Base-by-base conservation (phyloP, 2,329 filamentous ascomycete genomes). In the Ophiostoma sp. region DNA sequence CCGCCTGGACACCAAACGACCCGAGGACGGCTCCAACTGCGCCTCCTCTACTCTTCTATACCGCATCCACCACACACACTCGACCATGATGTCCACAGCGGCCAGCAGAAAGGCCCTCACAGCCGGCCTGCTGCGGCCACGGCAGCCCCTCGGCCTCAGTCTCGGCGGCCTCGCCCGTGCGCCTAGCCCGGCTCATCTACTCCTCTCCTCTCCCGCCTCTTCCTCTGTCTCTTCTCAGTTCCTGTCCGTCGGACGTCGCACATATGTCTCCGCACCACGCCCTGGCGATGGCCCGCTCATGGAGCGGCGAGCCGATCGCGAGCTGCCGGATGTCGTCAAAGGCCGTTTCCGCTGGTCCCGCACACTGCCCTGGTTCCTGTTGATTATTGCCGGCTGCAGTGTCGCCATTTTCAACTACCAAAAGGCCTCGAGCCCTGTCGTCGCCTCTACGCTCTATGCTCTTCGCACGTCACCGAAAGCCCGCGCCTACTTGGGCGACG, bases 391-490 rank as follows among this genome's bases (percentile, higher is more conserved):
- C 68, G 86, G 87, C 72, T 92, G 91, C 77, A 91, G 91, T 77
- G 84, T 97, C 74, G 93, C 92, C 77, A 98, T 99, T 82, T 98
- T 99, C 92, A 99, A 99, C 88, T 98, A 99, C 88, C 95, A 99
- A 82, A 98, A 98, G 82, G 90, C 91, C 73, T 94, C 93, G n/a
- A 94, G 91, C 33, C 93, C 92, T 72, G 89, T 95, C 39, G 93
- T 98, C n/a, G 90, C 90, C 72, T 93, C 92, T 72, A 96, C 94
- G 4, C 88, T 99, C 36, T 99, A 98, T 86, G 93, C 95, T 0
- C 88, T 99, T 76, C 93, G 96, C 76, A 97, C 93, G 2, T 94
- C 92, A 73, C 84, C 88, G 2, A 84, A 86, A 74, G 96, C 94
- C 63, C 90, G 95, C 79, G 90, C 90, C 73, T 84, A 91, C 63